Base-by-base conservation (phyloP, 2,329 filamentous ascomycete species). In the Trichophyton schoenleinii region DNA sequence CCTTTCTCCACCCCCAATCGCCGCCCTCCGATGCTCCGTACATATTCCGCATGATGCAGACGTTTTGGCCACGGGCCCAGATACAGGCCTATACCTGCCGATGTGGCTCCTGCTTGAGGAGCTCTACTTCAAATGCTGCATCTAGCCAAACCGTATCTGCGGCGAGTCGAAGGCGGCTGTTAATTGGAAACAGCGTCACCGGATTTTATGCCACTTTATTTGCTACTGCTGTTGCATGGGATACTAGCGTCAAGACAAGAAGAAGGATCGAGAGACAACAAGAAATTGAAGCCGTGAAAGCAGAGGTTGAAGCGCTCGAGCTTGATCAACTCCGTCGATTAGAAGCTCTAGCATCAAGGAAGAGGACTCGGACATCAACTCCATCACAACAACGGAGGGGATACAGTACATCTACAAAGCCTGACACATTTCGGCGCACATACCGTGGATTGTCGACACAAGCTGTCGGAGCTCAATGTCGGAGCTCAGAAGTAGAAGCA, bases 201-300 rank as follows among this genome's bases (percentile, higher is more conserved):
- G 70, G 72, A n/a, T 67, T 77, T n/a, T 76, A 77, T 64, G 74
- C 73, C 8, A 74, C 74, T 55, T 73, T 78, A 18, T 76, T 77
- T 52, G 75, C 73, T 5, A 71, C 70, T 7, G 75, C 75, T 15
- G 70, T 75, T 22, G 67, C 77, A 38, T 71, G 71, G 57, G 75
- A 78, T 67, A 71, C 73, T 7, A 69, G 68, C 58, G 70, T 68
- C 11, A 78, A 78, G 63, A 69, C 70, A 57, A 68, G 72, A 64
- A 72, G 72, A 36, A 73, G 73, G 42, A 66, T 70, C 60, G 73
- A 76, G 63, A 72, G 70, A 70, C 70, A 74, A 61, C 70, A 75
- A 66, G 73, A 74, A 65, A 74, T 77, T 48, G 74, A 73, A 25
- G 73, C 72, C 1, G 74, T 75, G 13, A 75, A 72, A 64, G 74